Base-by-base conservation (phyloP, 768 basidiomycete genomes). In the Hypsizygus marmoreus region DNA sequence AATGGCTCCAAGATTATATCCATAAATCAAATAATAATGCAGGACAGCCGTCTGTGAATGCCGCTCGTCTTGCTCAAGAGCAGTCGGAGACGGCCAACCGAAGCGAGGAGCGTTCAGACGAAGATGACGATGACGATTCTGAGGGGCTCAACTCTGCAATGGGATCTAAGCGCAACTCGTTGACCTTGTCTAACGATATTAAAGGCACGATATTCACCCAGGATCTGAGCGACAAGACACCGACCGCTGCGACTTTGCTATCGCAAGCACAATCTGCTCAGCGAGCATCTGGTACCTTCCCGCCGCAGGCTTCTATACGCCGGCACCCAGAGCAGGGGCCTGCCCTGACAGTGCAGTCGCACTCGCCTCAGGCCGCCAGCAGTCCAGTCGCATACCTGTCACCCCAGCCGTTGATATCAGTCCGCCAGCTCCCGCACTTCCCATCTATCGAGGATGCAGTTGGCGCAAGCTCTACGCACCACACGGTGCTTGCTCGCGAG, bases 1-100 rank as follows among this genome's bases (percentile, higher is more conserved):
- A 93, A 68, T 93, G 89, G 79, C 79, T 93, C 19, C 91, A 92
- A 63, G 91, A 92, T 55, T 93, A 91, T 66, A 88, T 92, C 54
- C 88, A 89, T 57, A 91, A 90, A 63, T 88, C 91, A 4, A 93
- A 93, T 71, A 91, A 91, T 64, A 86, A 76, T 56, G 86, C 90
- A 6, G 87, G 81, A 6, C 86, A 89, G 62, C 74, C 79, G 40
- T 85, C 86, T 23, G 76, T 84, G 52, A 88, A 86, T 53, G 84
- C 86, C n/a, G 81, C 82, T 29, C 84, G 86, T 32, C 69, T 78
- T 31, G 83, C 84, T 8, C 81, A 82, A 50, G 88, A 88, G 55
- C 81, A 84, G 34, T 72, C 80, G n/a, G 86, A 87, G 45, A 69
- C 73, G 25, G 51, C 70, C 29, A 74, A 71, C 57, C 77, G 79